Conservation (phyloP, 2,329 filamentous ascomycete genomes). For the Juglanconis oblonga region DNA sequence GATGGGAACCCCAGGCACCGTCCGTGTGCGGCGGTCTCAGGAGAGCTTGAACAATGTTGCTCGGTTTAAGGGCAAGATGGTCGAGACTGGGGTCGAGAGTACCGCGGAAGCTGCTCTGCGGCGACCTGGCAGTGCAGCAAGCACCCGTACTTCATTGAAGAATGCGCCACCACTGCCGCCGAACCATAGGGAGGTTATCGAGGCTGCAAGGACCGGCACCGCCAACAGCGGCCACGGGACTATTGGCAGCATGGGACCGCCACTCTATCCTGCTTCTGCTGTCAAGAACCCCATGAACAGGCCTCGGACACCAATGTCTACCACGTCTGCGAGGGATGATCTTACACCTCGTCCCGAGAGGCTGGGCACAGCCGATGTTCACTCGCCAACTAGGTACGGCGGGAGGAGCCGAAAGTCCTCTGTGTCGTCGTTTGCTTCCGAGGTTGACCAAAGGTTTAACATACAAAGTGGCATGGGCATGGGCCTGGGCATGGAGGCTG, state of each 20-base stretch:
- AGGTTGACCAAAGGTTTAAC: slow-evolving; percentile 89
- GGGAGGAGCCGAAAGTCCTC: slow-evolving; percentile 68
- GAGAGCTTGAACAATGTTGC: slow-evolving; percentile 47
- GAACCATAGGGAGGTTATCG: slow-evolving; percentile 82
- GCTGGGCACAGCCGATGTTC: slow-evolving; percentile 43
- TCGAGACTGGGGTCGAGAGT: slow-evolving; percentile 33
- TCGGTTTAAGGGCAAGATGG: slow-evolving; percentile 35
- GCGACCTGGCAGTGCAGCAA: slow-evolving; percentile 72
- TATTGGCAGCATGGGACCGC: slow-evolving; percentile 70
- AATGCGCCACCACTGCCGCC: slow-evolving; percentile 69
- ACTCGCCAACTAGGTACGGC: slow-evolving; percentile 45
- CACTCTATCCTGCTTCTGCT: slow-evolving; percentile 77
- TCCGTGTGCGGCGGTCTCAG: slow-evolving; percentile 44
- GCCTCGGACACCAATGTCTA: slow-evolving; percentile 58
- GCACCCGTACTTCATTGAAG: slow-evolving; percentile 47
- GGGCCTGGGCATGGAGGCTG: slow-evolving; percentile 49
- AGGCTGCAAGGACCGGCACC: slow-evolving; percentile 66
- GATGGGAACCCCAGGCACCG: slow-evolving; percentile 30
- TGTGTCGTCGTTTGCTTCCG: slow-evolving; percentile 91
- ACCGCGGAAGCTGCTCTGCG: slow-evolving; percentile 36
- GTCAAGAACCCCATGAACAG: slow-evolving; percentile 42
- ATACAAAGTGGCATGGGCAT: slow-evolving; percentile 53
- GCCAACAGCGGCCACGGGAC: slow-evolving; percentile 42
- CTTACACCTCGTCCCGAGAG: slow-evolving; percentile 53
- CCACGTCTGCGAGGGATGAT: slow-evolving; percentile 50